Evolutionary conservation across 257 asterid genomes (phyloP), one percentile per base, ranked within the genome.

Genomic region (Orobanche coerulescens): DNA sequence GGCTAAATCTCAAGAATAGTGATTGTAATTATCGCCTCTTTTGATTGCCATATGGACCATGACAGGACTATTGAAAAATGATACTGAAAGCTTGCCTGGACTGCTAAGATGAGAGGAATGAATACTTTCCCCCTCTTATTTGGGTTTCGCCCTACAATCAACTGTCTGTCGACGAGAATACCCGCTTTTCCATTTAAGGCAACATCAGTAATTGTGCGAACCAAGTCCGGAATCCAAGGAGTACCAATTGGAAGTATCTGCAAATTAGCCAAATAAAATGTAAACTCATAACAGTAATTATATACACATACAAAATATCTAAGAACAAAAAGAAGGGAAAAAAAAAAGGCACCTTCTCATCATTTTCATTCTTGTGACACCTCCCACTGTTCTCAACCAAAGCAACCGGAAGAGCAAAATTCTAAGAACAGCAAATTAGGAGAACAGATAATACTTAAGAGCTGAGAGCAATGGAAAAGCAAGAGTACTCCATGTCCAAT

Each of bases 331-430:
- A 52, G 23, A 7, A 9, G 39, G 24, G 72, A 30, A 28, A 11
- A 24, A 52, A 50, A 7, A 9, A 44, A 28, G 72, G 18, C 20
- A 89, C 99, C 99, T 90, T 93, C 75, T 93, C 99, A 2, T 90
- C 97, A 15, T 61, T 28, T 34, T 93, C 95, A 48, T 93, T 93
- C 92, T 89, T 93, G 81, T 76, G 79, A 64, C 99, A 89, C 70
- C 99, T 84, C 65, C 96, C 95, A 28, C 95, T 93, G 76, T 93
- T 93, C 79, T 93, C 99, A 69, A 90, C 99, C 82, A 93, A 78
- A 64, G 88, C 96, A 64, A 89, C 87, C 6, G 95, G 94, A 65
- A 90, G 72, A 6, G 72, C 71, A 68, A 70, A 74, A 25, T 65
- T 81, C 98, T 89, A 54, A 40, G n/a, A 78, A 60, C 36, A 61